A percentile compares a stretch with the other conserved stretches of the same genome.
These are phyloP conservation scores for Rickenella mellea DNA, from an alignment of 768 basidiomycete species.

Conservation along the genomic window DNA sequence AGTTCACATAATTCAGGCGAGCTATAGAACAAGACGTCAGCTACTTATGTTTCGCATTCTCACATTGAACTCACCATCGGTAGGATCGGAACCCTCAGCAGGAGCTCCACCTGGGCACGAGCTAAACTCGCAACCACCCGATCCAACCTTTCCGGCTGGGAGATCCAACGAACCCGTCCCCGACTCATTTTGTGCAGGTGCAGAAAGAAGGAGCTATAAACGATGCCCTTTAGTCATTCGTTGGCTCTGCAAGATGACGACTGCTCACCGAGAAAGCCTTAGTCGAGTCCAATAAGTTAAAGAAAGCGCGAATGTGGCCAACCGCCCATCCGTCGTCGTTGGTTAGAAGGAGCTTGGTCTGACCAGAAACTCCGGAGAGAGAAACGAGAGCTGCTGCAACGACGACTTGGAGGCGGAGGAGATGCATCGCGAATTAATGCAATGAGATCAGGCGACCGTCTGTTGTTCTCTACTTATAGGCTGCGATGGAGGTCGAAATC, in stretches of 20 bases:
- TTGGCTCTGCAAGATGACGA: neutral
- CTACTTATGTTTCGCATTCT: neutral
- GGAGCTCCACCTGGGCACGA: conserved; percentile 33
- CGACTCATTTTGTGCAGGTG: conserved; percentile 35
- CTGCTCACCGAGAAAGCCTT: conserved; percentile 29
- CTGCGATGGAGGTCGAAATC: too few species aligned
- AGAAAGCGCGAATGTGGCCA: conserved; percentile 34
- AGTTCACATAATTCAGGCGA: conserved; percentile 33
- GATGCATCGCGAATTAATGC: too few species aligned
- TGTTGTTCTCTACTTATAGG: too few species aligned
- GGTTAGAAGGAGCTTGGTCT: conserved; percentile 17
- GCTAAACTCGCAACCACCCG: conserved; percentile 29
- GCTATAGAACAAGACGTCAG: conserved; percentile 12
- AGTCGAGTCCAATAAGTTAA: conserved; percentile 25
- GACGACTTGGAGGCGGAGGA: too few species aligned
- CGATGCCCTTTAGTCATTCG: neutral
- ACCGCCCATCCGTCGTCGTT: conserved; percentile 37
- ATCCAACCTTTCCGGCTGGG: conserved; percentile 19
- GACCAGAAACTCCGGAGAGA: neutral
- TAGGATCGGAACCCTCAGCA: conserved; percentile 30
- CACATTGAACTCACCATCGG: conserved; percentile 22
- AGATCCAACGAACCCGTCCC: conserved; percentile 34
- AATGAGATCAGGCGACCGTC: too few species aligned
- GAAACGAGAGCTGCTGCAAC: neutral
- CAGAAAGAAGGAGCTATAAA: conserved; percentile 33